Base-by-base conservation (phyloP, 192 early-diverging fungal genomes). In the Entophlyctis luteolus region DNA sequence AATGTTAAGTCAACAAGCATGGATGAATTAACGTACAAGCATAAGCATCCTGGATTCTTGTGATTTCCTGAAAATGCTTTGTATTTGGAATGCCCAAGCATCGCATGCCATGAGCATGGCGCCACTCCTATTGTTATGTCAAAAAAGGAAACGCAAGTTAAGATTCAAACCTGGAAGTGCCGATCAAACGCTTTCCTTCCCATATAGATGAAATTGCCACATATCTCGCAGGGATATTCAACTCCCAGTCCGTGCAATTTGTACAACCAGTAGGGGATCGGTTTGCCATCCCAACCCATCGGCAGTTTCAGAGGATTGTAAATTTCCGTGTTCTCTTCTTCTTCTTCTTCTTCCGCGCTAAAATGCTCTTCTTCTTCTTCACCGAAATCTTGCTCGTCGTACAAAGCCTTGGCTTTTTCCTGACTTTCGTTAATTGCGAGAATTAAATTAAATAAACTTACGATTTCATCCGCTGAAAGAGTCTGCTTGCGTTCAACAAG, bases 191-290 rank as follows among this genome's bases (percentile, higher is more conserved):
- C 96, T 65, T 97, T 97, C 32, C 94, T 84, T 25, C 96, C 96
- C 81, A 93, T 95, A 72, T 98, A 96, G 20, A 93, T 83, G 55
- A 87, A 88, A 65, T 94, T 92, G 31, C 94, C 96, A 70, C 96
- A 98, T 57, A 98, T 95, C 77, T 98, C 94, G 71, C 96, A 98
- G 0, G 89, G 81, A 68, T 96, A 96, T 66, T 95, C 91, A 31
- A 94, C 90, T 12, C 92, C 92, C 55, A 98, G 77, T 3, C 96
- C 96, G 70, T 97, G 96, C 49, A 98, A 80, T 77, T 96, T 97
- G 84, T 92, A 98, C 31, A 98, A 79, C 96, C 96, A 98, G 73
- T 91, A 98, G 20, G 95, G 95, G 77, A 98, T 98, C 20, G 94
- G 96, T 73, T 98, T 98, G 35, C 94, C 96, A 72, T 98, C 96